These are phyloP conservation scores for Oryza meyeriana DNA, from an alignment of 176 grass and related monocot genomes.

Conservation along the genomic window DNA sequence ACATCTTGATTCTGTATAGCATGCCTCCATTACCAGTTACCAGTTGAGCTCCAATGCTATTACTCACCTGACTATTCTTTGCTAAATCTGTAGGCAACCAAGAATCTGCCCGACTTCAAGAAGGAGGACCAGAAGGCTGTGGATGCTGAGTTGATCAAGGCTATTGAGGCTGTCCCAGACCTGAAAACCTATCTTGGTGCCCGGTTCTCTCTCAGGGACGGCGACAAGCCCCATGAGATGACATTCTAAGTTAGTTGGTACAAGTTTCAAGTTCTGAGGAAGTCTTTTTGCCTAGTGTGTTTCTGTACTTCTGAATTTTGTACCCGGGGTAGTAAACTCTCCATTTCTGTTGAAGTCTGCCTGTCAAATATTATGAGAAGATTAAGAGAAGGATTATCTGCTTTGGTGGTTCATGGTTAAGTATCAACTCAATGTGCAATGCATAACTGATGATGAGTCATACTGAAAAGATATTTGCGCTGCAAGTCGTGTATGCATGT, in stretches of 20 bases:
- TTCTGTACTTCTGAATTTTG: slow-evolving; percentile 36
- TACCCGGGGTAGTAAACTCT: slow-evolving; percentile 15
- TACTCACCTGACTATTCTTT: not conserved
- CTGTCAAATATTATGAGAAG: slow-evolving; percentile 42
- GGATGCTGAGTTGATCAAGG: slow-evolving; percentile 64
- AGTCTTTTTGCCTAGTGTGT: slow-evolving; percentile 37
- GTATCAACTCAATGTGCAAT: not conserved
- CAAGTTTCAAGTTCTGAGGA: slow-evolving; percentile 9
- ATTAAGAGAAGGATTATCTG: slow-evolving; percentile 8
- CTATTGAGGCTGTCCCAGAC: slow-evolving; percentile 66
- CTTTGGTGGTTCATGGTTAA: not conserved
- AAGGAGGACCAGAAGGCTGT: slow-evolving; percentile 95
- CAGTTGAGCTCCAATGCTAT: not conserved
- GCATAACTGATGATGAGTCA: not conserved
- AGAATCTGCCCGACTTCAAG: slow-evolving; percentile 57
- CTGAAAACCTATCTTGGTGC: slow-evolving; percentile 72
- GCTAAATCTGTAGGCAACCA: slow-evolving; percentile 41
- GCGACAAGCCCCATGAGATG: slow-evolving; percentile 95
- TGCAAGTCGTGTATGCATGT: not conserved
- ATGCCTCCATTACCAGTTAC: not conserved
- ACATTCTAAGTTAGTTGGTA: slow-evolving; percentile 51
- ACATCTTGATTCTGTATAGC: not conserved
- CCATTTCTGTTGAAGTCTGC: slow-evolving; percentile 27
- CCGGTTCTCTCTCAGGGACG: slow-evolving; percentile 79
- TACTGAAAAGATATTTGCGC: not conserved